These are phyloP conservation scores for Neurospora sp. DNA, from an alignment of 495 filamentous ascomycete genomes.

Conservation along the genomic window DNA sequence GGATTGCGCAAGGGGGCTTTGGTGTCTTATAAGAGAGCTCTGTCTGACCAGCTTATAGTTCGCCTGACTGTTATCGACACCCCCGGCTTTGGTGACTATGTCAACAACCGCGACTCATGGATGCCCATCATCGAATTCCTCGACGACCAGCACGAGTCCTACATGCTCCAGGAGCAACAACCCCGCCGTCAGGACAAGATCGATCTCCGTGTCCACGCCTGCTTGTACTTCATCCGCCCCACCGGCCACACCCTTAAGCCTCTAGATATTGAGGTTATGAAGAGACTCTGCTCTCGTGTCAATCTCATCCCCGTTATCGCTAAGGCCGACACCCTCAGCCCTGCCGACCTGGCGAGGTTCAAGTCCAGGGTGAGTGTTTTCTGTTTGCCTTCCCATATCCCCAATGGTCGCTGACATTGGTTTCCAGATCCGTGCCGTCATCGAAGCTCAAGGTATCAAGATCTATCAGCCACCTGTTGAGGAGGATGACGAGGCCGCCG, in stretches of 20 bases:
- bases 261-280: constrained; percentile 99
- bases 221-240: constrained; percentile 96
- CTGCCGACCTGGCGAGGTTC: constrained; percentile 78
- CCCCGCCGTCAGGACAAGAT: constrained; percentile 96
- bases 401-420: background rate
- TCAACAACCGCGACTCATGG: constrained; percentile 99
- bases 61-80: constrained; percentile 98
- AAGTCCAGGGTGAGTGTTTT: constrained; percentile 66
- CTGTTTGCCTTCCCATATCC: constrained; percentile 1
- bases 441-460: constrained; percentile 98
- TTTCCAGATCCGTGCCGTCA: constrained; percentile 76
- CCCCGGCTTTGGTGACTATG: constrained; percentile 97
- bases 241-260: constrained; percentile 98
- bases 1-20: constrained; percentile 1
- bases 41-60: constrained; percentile 44
- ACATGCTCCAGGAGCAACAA: constrained; percentile 99
- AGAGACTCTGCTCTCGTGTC: constrained; percentile 90
- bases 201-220: constrained; percentile 96
- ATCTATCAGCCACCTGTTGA: constrained; percentile 96
- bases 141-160: constrained; percentile 99
- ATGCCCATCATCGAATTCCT: constrained; percentile 99
- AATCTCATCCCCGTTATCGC: constrained; percentile 97
- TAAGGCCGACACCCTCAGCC: constrained; percentile 96
- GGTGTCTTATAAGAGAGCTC: background rate
- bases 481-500: constrained; percentile 94